Base-by-base conservation (phyloP, 371 early-diverging fungal species). In the Mortierella sp. region DNA sequence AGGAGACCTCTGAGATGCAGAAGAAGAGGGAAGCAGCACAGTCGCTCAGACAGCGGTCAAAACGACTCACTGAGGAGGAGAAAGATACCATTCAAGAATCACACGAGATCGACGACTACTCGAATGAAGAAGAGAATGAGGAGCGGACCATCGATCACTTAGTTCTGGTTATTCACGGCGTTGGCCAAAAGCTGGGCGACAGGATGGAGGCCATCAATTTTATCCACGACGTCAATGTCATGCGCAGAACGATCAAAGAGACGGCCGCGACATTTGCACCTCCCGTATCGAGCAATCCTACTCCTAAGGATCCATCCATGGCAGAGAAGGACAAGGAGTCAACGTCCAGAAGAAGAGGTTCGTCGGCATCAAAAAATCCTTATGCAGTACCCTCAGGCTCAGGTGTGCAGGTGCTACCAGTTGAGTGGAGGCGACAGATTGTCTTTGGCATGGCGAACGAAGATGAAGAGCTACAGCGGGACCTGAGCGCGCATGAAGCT, bases 161-260 rank as follows among this genome's bases (percentile, higher is more conserved):
- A 9, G 79, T 94, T 17, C 83, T 94, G 55, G 94, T 92, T 9
- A 87, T 94, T 62, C 94, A 93, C 67, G 95, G 94, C 6, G 90
- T 93, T 50, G 95, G 95, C 17, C 94, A 93, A 62, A 92, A 93
- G 54, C 83, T 95, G 57, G 86, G 91, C 27, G 94, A 94, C 59
- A 62, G 87, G 37, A 81, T 90, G 49, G 93, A 88, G 48, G 89
- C 61, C 52, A 88, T 90, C 55, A 90, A 87, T 53, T 92, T 93
- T 78, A 87, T 92, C 12, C 86, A 92, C 61, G 93, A 94, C 59
- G 92, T 92, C 28, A 86, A 89, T 63, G 73, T 85, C 6, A 80
- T 94, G 57, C 85, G 94, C 17, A 86, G 85, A 49, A 86, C 92
- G 0, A 73, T 94, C 31, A 91, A 89, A 60, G 65, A 82, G 1